phyloP scores from a whole-genome alignment of 345 rosid species.

The Geranium brycei region DNA sequence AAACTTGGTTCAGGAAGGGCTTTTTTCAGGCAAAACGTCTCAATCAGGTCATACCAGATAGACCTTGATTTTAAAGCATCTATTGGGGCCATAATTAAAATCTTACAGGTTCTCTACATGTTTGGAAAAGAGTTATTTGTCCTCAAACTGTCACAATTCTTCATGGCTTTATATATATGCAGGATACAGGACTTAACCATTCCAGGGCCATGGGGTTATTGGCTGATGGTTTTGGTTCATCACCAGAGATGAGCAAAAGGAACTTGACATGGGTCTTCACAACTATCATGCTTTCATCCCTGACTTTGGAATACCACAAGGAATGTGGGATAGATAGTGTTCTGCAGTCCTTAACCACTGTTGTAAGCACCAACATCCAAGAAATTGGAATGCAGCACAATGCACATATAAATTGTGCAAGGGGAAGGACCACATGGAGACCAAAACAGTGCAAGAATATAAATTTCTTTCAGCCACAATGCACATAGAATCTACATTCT shows the following conservation, averaged over 20 bases:
- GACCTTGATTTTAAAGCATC: slow-evolving; percentile 8
- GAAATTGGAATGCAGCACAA: slow-evolving; percentile 17
- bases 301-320: slow-evolving; percentile 14
- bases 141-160: no score
- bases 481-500: background rate
- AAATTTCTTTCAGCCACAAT: no score
- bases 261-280: slow-evolving; percentile 16
- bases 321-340: slow-evolving; percentile 14
- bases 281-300: no score
- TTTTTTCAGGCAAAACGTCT: slow-evolving; percentile 13
- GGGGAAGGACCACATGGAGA: slow-evolving; percentile 16
- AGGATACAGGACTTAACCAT: slow-evolving; percentile 24
- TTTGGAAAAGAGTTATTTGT: background rate
- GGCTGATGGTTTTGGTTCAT: slow-evolving; percentile 19
- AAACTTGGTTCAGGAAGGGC: slow-evolving; percentile 13
- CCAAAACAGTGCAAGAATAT: slow-evolving; percentile 2
- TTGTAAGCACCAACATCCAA: background rate
- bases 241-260: slow-evolving; percentile 15
- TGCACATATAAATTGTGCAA: no score
- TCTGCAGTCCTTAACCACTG: slow-evolving; percentile 14
- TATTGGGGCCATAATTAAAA: slow-evolving; percentile 10
- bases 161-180: background rate
- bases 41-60: slow-evolving; percentile 18
- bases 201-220: background rate
- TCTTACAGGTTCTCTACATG: slow-evolving; percentile 12